phyloP scores from a whole-genome alignment of 2,329 filamentous ascomycete species.

The Cladosporium phlei region DNA sequence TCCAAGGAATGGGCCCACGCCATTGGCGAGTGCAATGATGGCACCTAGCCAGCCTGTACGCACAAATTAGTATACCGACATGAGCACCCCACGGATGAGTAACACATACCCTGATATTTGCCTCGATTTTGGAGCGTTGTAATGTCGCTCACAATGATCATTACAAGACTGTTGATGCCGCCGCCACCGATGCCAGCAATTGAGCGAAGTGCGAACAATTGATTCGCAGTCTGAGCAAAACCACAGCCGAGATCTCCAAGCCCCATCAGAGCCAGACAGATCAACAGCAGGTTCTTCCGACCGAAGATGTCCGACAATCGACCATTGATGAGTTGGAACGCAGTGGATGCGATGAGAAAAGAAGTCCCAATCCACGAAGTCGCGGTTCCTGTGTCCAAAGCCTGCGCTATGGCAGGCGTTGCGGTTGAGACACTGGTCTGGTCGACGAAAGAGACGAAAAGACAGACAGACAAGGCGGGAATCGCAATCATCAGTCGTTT shows the following conservation, averaged over 20 bases:
- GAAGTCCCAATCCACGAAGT: constrained; percentile 48
- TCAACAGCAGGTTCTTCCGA: constrained; percentile 57
- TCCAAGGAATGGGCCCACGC: constrained; percentile 41
- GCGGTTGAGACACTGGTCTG: constrained; percentile 15
- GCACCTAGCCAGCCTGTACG: constrained; percentile 28
- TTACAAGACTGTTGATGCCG: constrained; percentile 43
- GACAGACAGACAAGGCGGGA: constrained; percentile 14
- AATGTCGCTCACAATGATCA: constrained; percentile 50
- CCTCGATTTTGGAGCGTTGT: constrained; percentile 46
- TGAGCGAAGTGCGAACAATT: constrained; percentile 50
- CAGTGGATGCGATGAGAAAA: constrained; percentile 47
- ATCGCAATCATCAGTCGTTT: constrained; percentile 15
- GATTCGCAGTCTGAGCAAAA: constrained; percentile 17
- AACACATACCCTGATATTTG: constrained; percentile 34
- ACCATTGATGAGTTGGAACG: constrained; percentile 54
- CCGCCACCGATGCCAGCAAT: constrained; percentile 52
- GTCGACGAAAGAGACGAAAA: constrained; percentile 15
- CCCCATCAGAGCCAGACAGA: constrained; percentile 39
- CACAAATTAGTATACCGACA: no score
- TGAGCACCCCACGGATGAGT: background rate
- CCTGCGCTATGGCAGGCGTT: constrained; percentile 13
- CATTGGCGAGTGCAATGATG: constrained; percentile 42
- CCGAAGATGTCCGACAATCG: constrained; percentile 65
- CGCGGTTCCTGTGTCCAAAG: constrained; percentile 11
- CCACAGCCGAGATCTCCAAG: constrained; percentile 15